Conservation (phyloP, 495 filamentous ascomycete species). For the Lasiosphaeria hispida region DNA sequence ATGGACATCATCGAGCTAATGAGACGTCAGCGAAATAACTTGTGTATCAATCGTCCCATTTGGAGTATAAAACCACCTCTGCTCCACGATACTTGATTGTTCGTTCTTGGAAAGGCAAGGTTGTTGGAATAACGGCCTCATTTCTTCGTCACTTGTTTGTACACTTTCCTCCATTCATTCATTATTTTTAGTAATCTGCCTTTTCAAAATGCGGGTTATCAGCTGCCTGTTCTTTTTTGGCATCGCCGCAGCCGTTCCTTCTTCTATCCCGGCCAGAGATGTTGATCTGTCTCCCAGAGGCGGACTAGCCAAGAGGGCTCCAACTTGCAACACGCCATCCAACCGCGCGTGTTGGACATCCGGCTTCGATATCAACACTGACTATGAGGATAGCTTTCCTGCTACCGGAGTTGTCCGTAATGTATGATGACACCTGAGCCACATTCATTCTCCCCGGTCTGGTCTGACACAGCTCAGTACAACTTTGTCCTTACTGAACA, state of each 20-base stretch:
- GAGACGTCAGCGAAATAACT: too few species aligned
- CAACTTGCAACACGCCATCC: conserved; percentile 12
- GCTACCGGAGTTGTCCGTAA: conserved; percentile 2
- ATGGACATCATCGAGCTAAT: too few species aligned
- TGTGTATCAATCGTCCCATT: too few species aligned
- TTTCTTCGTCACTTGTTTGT: too few species aligned
- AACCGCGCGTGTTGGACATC: conserved; percentile 11
- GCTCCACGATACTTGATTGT: too few species aligned
- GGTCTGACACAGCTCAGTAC: neutral
- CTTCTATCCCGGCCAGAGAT: neutral
- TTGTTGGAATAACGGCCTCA: too few species aligned
- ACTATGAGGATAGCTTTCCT: conserved; percentile 4
- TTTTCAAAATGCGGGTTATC: too few species aligned
- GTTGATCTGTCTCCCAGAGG: neutral
- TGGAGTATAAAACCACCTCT: too few species aligned
- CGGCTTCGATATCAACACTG: conserved; percentile 10
- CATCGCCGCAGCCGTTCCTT: neutral
- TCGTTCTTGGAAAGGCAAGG: too few species aligned
- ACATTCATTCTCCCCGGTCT: neutral
- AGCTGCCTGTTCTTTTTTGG: neutral
- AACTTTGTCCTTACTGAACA: conserved; percentile 9
- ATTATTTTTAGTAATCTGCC: too few species aligned
- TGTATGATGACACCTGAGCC: neutral
- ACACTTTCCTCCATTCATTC: too few species aligned
- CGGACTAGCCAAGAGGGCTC: neutral